Evolutionary conservation across 2,329 filamentous ascomycete genomes (phyloP), one percentile per base, ranked within the genome.

Genomic region (Leptosphaerulina australis): DNA sequence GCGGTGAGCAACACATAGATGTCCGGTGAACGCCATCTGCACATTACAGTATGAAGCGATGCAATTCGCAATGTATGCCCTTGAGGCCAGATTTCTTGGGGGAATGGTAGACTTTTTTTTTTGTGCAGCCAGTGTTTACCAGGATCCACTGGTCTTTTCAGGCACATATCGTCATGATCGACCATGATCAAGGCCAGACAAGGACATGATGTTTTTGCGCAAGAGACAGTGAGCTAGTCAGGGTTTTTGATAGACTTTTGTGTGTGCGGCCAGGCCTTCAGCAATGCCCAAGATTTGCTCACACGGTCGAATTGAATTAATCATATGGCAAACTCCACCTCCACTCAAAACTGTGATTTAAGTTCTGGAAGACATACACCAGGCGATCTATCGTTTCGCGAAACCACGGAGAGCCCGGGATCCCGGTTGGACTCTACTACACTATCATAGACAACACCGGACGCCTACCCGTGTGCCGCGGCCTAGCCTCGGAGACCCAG

Each of bases 1-100:
- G 53, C 56, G 33, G 55, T 60, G 21, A 50, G 56, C 29, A 54
- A 52, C 29, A 50, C 55, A 25, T 63, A 46, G 36, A 33, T 9
- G 25, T 51, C 41, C 41, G 51, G 51, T 46, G 31, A 51, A 48
- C 35, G 36, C 18, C 24, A 10, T 29, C n/a, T 31, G 35, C 49
- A 40, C 25, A 30, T 24, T 25, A 24, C 11, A 30, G 18, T 44
- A 25, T 41, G 43, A 44, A 52, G 33, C 20, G 26, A 24, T n/a
- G 41, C 36, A 43, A 25, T 46, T 25, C 15, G 20, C 11, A 37
- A 10, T 28, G 20, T 28, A 8, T 17, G 14, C 17, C 30, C 24
- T n/a, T 26, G 4, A 41, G 25, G 30, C n/a, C 25, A 29, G 15
- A 37, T 21, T 41, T 33, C 26, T 26, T 44, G 40, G 36, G 37